Base-by-base conservation (phyloP, 345 rosid species). In the Anastatica hierochuntica region DNA sequence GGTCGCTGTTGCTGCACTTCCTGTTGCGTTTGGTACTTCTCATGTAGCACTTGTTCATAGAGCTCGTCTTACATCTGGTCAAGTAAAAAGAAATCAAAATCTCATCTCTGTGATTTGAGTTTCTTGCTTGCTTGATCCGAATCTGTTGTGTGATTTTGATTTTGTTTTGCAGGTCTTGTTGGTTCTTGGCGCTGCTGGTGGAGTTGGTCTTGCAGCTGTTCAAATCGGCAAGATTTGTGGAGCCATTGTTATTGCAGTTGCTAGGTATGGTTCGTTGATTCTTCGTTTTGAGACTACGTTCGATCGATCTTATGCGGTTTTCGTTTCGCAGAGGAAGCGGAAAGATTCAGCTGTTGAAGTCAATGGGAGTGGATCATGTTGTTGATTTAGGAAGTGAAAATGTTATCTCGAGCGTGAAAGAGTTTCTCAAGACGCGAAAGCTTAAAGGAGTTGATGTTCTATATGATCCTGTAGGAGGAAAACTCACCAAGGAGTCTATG, bases 111-210 rank as follows among this genome's bases (percentile, higher is more conserved):
- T 23, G 13, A 24, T 24, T 26, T 24, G 54, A 9, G 1, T 38
- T 12, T 14, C 7, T 43, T 19, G 18, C 11, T 31, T 60, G 6
- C 9, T 6, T 29, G 33, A 39, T 64, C 7, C 7, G 36, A 16
- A 13, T 35, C 20, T 56, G 49, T 47, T 43, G 10, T 40, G 33
- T 17, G 29, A 8, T 19, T 38, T 35, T 41, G 26, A 27, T 48
- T n/a, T n/a, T n/a, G n/a, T n/a, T n/a, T n/a, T n/a, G 47, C 55
- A 90, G 98, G 97, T 88, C 14, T 70, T 92, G 63, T 49, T 88
- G 62, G 94, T 92, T 73, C 79, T 92, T 38, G 95, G 99, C 20
- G 99, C 98, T 4, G 97, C 95, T 49, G 95, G 99, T 62, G 99
- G 97, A 8, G 99, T 92, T 55, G 99, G 99, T 8, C 72, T 83